Evolutionary conservation across 257 asterid genomes (phyloP), one percentile per base, ranked within the genome.

Genomic region (Linaria vulgaris): DNA sequence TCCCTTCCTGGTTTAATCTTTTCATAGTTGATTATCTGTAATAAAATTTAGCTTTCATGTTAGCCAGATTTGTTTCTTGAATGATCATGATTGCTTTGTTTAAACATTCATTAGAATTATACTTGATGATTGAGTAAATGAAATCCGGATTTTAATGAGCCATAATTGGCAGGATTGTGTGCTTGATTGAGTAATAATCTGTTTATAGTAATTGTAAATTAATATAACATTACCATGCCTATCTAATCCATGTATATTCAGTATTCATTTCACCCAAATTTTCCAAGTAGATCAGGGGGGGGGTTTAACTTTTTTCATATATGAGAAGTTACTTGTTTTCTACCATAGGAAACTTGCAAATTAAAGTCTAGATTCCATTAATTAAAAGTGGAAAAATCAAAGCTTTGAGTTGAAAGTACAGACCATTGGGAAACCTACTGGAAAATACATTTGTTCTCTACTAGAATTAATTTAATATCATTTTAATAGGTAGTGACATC

Each of bases 401-500:
- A 57, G 30, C 41, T 43, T 43, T 12, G 48, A 0, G 17, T 12
- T 43, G 48, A 43, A 52, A 54, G 22, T 20, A 48, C 27, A 25
- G 31, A 16, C 10, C 27, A 4, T 50, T 13, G 22, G 38, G 22
- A 51, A 63, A 30, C 19, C 25, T 15, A 14, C 16, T 37, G 20
- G 19, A 21, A 31, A 34, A 38, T 37, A 17, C 63, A 34, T 34
- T 38, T 17, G 9, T 12, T 16, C 6, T 3, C 9, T 14, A 24
- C 5, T 39, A 4, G 3, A 20, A 59, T 14, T n/a, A n/a, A 45
- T 25, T 38, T 39, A 64, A 19, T 20, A 23, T 6, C 12, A n/a
- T 30, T 30, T 51, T 58, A 34, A 34, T 34, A 7, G 63, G 59
- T 56, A 46, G 63, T 60, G 79, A 55, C 57, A 22, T 75, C 63